These are phyloP conservation scores for Penicillium griseofulvum DNA, from an alignment of 2,329 filamentous ascomycete species.

Conservation along the genomic window DNA sequence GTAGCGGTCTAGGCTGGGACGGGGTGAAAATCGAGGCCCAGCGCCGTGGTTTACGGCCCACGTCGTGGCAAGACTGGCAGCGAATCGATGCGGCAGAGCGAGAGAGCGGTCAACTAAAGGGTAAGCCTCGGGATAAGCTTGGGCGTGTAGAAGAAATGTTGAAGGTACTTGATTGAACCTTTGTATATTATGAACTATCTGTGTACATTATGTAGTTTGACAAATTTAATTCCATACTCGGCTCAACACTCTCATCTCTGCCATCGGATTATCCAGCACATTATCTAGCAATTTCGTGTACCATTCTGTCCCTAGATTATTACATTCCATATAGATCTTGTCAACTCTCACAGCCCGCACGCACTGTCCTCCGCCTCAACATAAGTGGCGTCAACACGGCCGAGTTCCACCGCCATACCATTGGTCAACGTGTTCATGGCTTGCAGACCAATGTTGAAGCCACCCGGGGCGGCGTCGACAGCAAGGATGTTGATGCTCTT, in stretches of 20 bases:
- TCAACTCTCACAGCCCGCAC: conserved; percentile 12
- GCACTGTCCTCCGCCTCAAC: conserved; percentile 18
- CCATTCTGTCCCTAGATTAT: background rate
- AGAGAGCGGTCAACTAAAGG: conserved; percentile 60
- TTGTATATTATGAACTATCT: conserved; percentile 8
- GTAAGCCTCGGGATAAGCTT: conserved; percentile 76
- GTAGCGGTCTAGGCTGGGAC: conserved; percentile 67
- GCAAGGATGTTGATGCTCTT: conserved; percentile 50
- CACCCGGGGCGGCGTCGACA: conserved; percentile 46
- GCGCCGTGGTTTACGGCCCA: conserved; percentile 56
- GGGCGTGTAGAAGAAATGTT: conserved; percentile 59
- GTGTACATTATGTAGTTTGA: background rate
- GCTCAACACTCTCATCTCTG: background rate
- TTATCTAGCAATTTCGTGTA: background rate
- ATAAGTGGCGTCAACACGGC: conserved; percentile 40
- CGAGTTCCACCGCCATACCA: conserved; percentile 43
- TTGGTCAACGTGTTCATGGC: conserved; percentile 53
- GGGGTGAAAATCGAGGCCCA: conserved; percentile 63
- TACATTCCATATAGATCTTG: background rate
- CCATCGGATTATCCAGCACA: background rate
- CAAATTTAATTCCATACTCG: background rate
- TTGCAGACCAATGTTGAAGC: conserved; percentile 50
- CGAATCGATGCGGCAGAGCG: conserved; percentile 78
- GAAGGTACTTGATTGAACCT: conserved; percentile 33
- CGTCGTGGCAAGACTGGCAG: conserved; percentile 84